Percentiles rank a stretch among this genome's conserved stretches.
Conservation (phyloP, 2,329 filamentous ascomycete species). For the Cryphonectria nitschkei region DNA sequence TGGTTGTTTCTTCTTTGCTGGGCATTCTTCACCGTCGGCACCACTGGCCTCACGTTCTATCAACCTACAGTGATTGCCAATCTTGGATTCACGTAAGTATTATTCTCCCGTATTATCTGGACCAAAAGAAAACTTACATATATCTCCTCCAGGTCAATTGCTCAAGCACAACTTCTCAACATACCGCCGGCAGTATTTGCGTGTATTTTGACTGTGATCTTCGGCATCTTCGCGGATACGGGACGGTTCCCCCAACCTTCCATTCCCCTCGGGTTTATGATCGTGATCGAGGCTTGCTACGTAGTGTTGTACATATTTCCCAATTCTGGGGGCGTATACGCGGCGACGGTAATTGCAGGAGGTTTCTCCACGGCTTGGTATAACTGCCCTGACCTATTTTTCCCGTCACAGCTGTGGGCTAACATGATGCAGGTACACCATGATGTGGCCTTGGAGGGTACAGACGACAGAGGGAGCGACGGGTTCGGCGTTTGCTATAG, state of each 20-base stretch:
- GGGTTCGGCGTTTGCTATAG: conserved; percentile 54
- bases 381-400: conserved; percentile 44
- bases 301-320: conserved; percentile 50
- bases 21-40: conserved; percentile 51
- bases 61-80: conserved; percentile 46
- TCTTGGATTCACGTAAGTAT: conserved; percentile 44
- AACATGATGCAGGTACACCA: conserved; percentile 42
- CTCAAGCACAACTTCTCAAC: conserved; percentile 52
- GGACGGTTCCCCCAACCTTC: conserved; percentile 47
- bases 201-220: conserved; percentile 46
- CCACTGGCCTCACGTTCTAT: conserved; percentile 47
- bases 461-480: conserved; percentile 51
- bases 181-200: conserved; percentile 49
- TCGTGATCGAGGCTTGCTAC: conserved; percentile 49
- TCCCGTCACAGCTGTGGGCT: conserved; percentile 30
- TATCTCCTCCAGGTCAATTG: conserved; percentile 37
- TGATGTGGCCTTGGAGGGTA: conserved; percentile 58
- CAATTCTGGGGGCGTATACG: conserved; percentile 50
- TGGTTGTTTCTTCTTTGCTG: conserved; percentile 52
- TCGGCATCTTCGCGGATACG: conserved; percentile 48
- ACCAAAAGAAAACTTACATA: conserved; percentile 39
- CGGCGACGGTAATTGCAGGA: conserved; percentile 47
- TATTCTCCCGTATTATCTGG: conserved; percentile 26
- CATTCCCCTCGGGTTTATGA: conserved; percentile 47
- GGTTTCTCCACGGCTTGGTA: conserved; percentile 5